Base-by-base conservation (phyloP, 768 basidiomycete species). In the Clitopilus hobsonii region DNA sequence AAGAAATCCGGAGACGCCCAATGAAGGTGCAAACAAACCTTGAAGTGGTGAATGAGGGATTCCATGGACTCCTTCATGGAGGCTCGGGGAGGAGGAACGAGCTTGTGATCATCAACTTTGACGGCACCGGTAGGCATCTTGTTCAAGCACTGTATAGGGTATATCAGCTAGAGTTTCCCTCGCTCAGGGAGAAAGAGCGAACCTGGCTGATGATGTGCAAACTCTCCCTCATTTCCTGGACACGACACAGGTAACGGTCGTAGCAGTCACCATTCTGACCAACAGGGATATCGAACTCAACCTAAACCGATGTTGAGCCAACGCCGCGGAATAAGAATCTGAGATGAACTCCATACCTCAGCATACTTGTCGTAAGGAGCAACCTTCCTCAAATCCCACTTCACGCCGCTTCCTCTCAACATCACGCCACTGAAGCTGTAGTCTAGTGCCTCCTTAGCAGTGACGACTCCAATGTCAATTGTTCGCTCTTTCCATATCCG, bases 31-130 rank as follows among this genome's bases (percentile, higher is more conserved):
- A 29, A 14, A 61, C 60, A 16, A 57, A 83, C 91, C 79, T 99
- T 99, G 80, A 99, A 98, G 76, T 98, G 96, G 69, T 99, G 96
- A 62, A 99, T 98, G 54, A 98, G 81, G 5, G 89, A 85, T 73
- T 98, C 95, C 94, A 98, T 98, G 72, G 87, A 92, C 77, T 99
- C 97, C 74, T 99, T 99, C 97, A 99, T 99, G 54, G 88, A 87
- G 0, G 96, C 95, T 55, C 96, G 87, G 13, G 96, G 94, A 25
- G 96, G 96, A 22, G 97, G 94, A 0, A 91, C 91, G 56, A 98
- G 85, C 74, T 99, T 99, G 75, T 97, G 90, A 74, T 98, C 96
- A 67, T 99, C 96, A 24, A 98, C 84, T 73, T 94, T 98, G 74
- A 95, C 70, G 25, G 82, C 92, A 29, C 97, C 97, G 11, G 85